These are phyloP conservation scores for Flaveria ramosissima DNA, from an alignment of 129 eudicot species.

Conservation along the genomic window DNA sequence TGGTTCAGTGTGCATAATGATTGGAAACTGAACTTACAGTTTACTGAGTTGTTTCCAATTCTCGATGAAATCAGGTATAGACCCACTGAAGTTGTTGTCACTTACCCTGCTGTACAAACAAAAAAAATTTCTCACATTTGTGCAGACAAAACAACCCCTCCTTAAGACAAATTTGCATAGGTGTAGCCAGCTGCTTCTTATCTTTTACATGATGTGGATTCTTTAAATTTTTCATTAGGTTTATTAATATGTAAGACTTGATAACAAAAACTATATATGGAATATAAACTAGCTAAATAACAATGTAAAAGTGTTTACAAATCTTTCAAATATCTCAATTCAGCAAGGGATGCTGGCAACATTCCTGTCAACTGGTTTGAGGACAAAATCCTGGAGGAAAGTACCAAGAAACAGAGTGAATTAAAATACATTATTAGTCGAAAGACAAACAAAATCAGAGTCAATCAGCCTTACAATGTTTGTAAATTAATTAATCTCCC, in stretches of 20 bases:
- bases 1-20: neutral
- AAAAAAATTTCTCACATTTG: constrained; percentile 4
- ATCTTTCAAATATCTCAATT: constrained; percentile 50
- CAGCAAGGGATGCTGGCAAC: constrained; percentile 55
- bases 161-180: neutral
- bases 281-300: neutral
- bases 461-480: constrained; percentile 52
- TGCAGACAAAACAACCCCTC: neutral
- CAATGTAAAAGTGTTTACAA: constrained; percentile 49
- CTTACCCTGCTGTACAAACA: constrained; percentile 65
- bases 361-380: constrained; percentile 65
- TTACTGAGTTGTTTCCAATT: constrained; percentile 65
- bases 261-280: neutral
- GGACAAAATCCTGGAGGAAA: constrained; percentile 51
- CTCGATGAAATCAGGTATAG: constrained; percentile 64
- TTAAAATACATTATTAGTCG: neutral
- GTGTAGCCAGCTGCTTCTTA: neutral
- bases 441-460: constrained; percentile 16
- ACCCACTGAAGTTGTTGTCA: constrained; percentile 70
- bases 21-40: constrained; percentile 52
- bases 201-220: constrained; percentile 3
- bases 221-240: neutral
- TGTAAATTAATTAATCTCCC: constrained; percentile 53
- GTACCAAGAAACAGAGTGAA: constrained; percentile 8
- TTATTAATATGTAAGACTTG: neutral